These are phyloP conservation scores for Cyphellophora europaea DNA, from an alignment of 2,329 filamentous ascomycete species.

Conservation along the genomic window DNA sequence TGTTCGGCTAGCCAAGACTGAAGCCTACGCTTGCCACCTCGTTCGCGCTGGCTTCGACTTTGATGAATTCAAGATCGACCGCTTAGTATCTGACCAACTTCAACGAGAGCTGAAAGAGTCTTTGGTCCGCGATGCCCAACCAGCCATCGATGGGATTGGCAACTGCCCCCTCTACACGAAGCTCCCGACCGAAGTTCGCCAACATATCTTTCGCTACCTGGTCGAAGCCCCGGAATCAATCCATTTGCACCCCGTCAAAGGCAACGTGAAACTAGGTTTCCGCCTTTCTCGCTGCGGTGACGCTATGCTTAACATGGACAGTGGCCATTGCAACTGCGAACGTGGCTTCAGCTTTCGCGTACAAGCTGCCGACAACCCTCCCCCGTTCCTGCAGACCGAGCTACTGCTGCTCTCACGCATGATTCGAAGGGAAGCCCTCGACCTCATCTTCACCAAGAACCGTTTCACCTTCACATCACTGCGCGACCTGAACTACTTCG, in stretches of 20 bases:
- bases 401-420: slow-evolving; percentile 3
- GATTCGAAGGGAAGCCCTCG: slow-evolving; percentile 5
- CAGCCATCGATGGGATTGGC: not conserved
- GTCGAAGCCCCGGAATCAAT: slow-evolving; percentile 2
- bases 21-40: slow-evolving; percentile 3
- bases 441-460: slow-evolving; percentile 4
- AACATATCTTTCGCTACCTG: slow-evolving; percentile 2
- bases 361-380: not conserved
- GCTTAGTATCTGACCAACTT: slow-evolving; percentile 1
- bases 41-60: no score
- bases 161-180: slow-evolving; percentile 2
- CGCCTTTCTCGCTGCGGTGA: slow-evolving; percentile 4
- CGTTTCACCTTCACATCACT: slow-evolving; percentile 6
- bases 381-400: slow-evolving; percentile 3
- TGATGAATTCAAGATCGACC: not conserved
- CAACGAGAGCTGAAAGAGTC: slow-evolving; percentile 1
- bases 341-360: not conserved
- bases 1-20: slow-evolving; percentile 3
- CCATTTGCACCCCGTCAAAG: slow-evolving; percentile 4
- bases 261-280: slow-evolving; percentile 4
- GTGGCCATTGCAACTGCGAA: slow-evolving; percentile 2
- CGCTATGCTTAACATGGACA: slow-evolving; percentile 1
- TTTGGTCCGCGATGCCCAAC: slow-evolving; percentile 1
- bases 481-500: slow-evolving; percentile 3
- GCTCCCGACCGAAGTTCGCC: slow-evolving; percentile 3